Base-by-base conservation (phyloP, 495 filamentous ascomycete species). In the Neurospora pannonica region DNA sequence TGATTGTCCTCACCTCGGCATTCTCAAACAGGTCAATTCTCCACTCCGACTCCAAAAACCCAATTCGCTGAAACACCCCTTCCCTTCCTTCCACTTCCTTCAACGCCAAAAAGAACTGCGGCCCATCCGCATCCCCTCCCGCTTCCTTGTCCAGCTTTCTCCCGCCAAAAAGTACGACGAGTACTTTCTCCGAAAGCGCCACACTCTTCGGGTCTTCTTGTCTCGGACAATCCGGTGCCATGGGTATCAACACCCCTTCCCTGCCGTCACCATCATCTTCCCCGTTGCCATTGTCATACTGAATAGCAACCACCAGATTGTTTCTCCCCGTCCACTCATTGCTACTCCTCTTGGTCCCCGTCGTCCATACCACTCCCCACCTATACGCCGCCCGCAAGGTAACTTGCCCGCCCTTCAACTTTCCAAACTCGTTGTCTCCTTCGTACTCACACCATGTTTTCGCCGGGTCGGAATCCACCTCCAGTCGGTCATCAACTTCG, bases 41-140 rank as follows among this genome's bases (percentile, higher is more conserved):
- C 21, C 38, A 74, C 1, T 71, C 75, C 36, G 75, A 75, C 73
- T 76, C 73, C 11, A 43, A 75, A 11, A 77, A 77, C 8, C 75
- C 75, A 17, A 75, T 40, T 5, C 75, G 48, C 8, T 34, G 19
- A 38, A 71, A 73, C 0, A 73, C 5, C 0, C 69, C 75, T 0
- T 75, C 71, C 17, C 39, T 11, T n/a, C 71, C 75, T 2, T 46
- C 40, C 10, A 75, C 74, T 17, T 74, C 71, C 10, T 39, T 28
- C 7, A 77, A 74, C 5, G 67, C 75, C 46, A 77, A 38, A 15
- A 73, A 42, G 43, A 42, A 77, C 38, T 77, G 74, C 8, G 75
- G 70, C 15, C 46, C 40, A n/a, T 28, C 36, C 11, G 15, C 71
- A 17, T 62, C 54, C 5, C 13, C 54, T 19, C 67, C 71, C 5